phyloP scores from a whole-genome alignment of 1,284 basidiomycete species.

The Papiliotrema flavescens region DNA sequence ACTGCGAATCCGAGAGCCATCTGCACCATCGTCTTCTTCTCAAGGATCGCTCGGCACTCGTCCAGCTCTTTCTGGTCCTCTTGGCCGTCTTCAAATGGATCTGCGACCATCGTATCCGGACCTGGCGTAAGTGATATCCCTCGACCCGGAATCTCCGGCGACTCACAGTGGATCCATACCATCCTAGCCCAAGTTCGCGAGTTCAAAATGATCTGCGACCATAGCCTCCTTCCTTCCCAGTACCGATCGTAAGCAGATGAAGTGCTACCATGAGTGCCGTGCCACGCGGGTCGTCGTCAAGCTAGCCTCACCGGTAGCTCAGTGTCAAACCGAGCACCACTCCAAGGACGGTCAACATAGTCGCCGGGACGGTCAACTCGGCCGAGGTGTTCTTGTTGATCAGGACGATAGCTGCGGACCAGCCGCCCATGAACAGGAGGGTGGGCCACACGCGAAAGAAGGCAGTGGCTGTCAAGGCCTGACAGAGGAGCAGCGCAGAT shows the following conservation, averaged over 20 bases:
- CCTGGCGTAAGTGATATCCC: slow-evolving; percentile 17
- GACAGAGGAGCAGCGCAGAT: slow-evolving; percentile 18
- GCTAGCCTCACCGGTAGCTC: slow-evolving; percentile 34
- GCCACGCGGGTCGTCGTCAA: not conserved
- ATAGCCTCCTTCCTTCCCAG: slow-evolving; percentile 65
- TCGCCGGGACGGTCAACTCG: slow-evolving; percentile 32
- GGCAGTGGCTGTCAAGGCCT: slow-evolving; percentile 37
- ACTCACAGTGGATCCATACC: slow-evolving; percentile 45
- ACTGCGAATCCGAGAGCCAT: slow-evolving; percentile 59
- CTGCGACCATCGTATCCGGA: slow-evolving; percentile 27
- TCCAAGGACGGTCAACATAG: slow-evolving; percentile 43
- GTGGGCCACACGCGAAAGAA: slow-evolving; percentile 38
- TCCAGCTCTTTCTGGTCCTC: slow-evolving; percentile 48
- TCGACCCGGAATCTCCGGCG: too few relatives aligned
- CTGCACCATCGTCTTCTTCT: slow-evolving; percentile 70
- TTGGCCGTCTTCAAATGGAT: slow-evolving; percentile 17
- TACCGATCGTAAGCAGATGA: slow-evolving; percentile 73
- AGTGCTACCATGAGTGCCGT: slow-evolving; percentile 54
- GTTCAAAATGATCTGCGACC: slow-evolving; percentile 64
- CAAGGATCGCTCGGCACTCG: slow-evolving; percentile 56
- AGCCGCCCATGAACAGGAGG: slow-evolving; percentile 38
- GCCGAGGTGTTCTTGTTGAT: slow-evolving; percentile 34
- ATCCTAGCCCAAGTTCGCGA: slow-evolving; percentile 38
- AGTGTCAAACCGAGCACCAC: slow-evolving; percentile 44
- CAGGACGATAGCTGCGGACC: slow-evolving; percentile 34